Evolutionary conservation across 2,329 filamentous ascomycete species (phyloP), one percentile per base, ranked within the genome.

Genomic region (Ampelomyces quisqualis): DNA sequence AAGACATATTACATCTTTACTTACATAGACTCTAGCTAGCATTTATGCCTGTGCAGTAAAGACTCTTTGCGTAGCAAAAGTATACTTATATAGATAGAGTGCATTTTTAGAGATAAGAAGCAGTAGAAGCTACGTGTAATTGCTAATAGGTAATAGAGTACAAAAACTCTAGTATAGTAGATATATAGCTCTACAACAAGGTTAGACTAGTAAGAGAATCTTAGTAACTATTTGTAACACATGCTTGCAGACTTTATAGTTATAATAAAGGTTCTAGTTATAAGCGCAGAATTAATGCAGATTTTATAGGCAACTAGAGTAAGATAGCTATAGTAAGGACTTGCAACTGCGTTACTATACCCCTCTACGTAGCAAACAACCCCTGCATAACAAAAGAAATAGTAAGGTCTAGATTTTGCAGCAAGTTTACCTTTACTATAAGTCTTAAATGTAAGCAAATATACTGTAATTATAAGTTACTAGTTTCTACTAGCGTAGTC

Each of bases 1-100:
- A 30, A 30, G 27, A 30, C 14, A 30, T 30, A 30, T 15, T 17
- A 17, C 14, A 30, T 30, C 27, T 30, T 30, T 30, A 30, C 27
- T 30, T 17, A 30, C 14, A 30, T 14, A 17, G 17, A 15, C 27
- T 14, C 27, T 30, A 17, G 27, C 27, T 30, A 17, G 7, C 13
- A 9, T 11, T 30, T 17, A 30, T 9, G 14, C 27, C 27, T 30
- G 14, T 14, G 27, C 14, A 30, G 27, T 30, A 17, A 30, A 30
- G 27, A 30, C 27, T 30, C 14, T 9, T 14, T 30, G 13, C 27
- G 27, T 17, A 17, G 27, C 11, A 14, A 30, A 17, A 30, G 27
- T 30, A 30, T 17, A 30, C 9, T 14, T 17, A 30, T 17, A 30
- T 30, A 17, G 27, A 30, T 30, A 17, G 27, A 30, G 17, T 30